phyloP scores from a whole-genome alignment of 225 moss, liverwort and hornwort genomes.

The Climacium dendroides region DNA sequence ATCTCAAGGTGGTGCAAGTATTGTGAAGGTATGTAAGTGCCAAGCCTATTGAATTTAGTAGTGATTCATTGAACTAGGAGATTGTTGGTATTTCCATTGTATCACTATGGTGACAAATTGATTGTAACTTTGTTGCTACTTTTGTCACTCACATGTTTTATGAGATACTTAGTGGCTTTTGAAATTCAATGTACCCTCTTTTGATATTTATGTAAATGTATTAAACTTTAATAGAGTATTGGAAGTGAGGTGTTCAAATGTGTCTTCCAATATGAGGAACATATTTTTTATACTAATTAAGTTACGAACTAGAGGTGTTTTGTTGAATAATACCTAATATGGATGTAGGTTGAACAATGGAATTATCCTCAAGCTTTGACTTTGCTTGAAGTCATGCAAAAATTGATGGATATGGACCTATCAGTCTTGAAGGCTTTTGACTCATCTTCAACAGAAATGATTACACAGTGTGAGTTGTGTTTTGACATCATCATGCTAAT shows the following conservation, averaged over 20 bases:
- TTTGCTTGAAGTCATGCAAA: not conserved
- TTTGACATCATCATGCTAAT: not conserved
- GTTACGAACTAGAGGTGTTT: not conserved
- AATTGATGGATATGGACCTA: not conserved
- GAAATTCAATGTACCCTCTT: too few relatives aligned
- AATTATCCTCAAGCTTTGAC: not conserved
- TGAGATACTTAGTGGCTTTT: not conserved
- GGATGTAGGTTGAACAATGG: slow-evolving; percentile 5
- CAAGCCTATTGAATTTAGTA: too few relatives aligned
- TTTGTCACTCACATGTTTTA: not conserved
- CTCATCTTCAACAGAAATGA: not conserved
- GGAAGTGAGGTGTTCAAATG: not conserved
- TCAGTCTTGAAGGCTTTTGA: not conserved
- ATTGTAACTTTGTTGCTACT: not conserved
- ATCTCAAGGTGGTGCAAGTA: not conserved
- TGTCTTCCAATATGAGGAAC: not conserved
- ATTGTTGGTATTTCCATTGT: too few relatives aligned
- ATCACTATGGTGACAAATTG: not conserved
- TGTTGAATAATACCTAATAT: too few relatives aligned
- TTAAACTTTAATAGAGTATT: not conserved
- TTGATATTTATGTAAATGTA: not conserved
- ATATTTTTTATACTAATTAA: not conserved
- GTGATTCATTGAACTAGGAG: not conserved
- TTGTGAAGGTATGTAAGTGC: slow-evolving; percentile 9
- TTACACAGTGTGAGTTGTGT: not conserved